Evolutionary conservation across 2,329 filamentous ascomycete genomes (phyloP), one percentile per base, ranked within the genome.

Genomic region (Fusarium dimerum): DNA sequence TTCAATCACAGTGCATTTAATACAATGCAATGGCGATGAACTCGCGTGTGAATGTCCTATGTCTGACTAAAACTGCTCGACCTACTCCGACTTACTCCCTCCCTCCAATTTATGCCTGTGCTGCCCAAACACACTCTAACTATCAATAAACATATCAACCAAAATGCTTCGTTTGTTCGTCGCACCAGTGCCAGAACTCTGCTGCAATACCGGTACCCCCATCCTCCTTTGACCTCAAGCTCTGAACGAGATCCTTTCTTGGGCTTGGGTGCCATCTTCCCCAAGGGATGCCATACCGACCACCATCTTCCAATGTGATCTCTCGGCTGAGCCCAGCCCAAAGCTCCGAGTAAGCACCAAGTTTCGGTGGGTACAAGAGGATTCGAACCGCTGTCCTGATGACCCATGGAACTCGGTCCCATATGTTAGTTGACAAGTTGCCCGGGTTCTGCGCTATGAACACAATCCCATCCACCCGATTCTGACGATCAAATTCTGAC

Each of bases 281-380:
- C 65, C 64, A 70, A 5, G 67, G 69, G 9, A 68, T 59, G 40
- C 68, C 53, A 15, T 66, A 69, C 5, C 54, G 44, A 7, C 67
- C 68, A 40, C 64, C 65, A 1, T 70, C 61, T 45, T 67, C 64
- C 3, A 56, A 29, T 6, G 62, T 68, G 6, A 76, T 61, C 3
- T 75, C 71, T 1, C 68, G 64, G 1, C 71, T 72, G 45, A 76
- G 59, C 1, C 71, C 74, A 34, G 73, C 70, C 45, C 62, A 76
- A 2, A 77, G 51, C 57, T 74, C 72, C 1, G 74, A 75, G 50
- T 74, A 75, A 2, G 73, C 75, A 6, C 73, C 75, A 30, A 66
- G 57, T 4, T 52, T 58, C 2, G 71, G 57, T 13, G 66, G 63
- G 45, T 73, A 63, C 12, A 53, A 34, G 3, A 69, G 52, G 5